Percentiles rank a stretch among this genome's conserved stretches.
Conservation (phyloP, 805 yeast genomes). For the Wickerhamomyces silvicola region DNA sequence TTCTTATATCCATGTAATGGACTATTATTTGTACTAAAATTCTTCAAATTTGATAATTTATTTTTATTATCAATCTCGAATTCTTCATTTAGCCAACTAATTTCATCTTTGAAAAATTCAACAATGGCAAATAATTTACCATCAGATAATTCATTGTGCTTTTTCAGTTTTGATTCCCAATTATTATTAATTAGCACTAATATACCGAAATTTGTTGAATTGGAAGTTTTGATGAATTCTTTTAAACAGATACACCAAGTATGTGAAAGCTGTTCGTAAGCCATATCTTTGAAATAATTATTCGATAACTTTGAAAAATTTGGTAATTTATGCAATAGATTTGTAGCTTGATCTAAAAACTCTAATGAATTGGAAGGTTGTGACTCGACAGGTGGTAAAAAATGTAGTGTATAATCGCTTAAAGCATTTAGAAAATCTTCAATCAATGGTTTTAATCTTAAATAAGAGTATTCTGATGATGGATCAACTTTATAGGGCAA, state of each 20-base stretch:
- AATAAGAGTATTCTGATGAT: slow-evolving; percentile 67
- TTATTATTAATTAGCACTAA: slow-evolving; percentile 30
- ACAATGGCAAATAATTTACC: slow-evolving; percentile 38
- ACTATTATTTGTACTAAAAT: slow-evolving; percentile 18
- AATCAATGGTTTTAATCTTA: slow-evolving; percentile 62
- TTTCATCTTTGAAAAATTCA: slow-evolving; percentile 36
- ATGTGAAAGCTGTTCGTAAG: slow-evolving; percentile 54
- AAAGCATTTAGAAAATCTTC: slow-evolving; percentile 65
- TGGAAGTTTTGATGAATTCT: slow-evolving; percentile 21
- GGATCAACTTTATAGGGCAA: slow-evolving; percentile 75
- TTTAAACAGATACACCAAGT: slow-evolving; percentile 48
- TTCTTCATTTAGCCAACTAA: slow-evolving; percentile 24
- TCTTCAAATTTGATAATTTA: slow-evolving; percentile 11
- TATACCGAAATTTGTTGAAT: slow-evolving; percentile 25
- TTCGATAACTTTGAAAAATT: slow-evolving; percentile 45
- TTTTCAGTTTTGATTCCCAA: slow-evolving; percentile 35
- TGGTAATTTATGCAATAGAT: slow-evolving; percentile 58
- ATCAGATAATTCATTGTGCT: slow-evolving; percentile 37
- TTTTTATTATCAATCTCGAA: slow-evolving; percentile 6
- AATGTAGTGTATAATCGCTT: slow-evolving; percentile 67
- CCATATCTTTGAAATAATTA: slow-evolving; percentile 37
- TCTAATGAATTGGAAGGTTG: slow-evolving; percentile 45
- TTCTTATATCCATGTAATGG: slow-evolving; percentile 16
- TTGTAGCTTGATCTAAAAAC: slow-evolving; percentile 57
- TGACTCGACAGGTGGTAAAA: slow-evolving; percentile 63